Evolutionary conservation across 2,329 filamentous ascomycete species (phyloP).

Genomic region (Apiospora pterosperma): DNA sequence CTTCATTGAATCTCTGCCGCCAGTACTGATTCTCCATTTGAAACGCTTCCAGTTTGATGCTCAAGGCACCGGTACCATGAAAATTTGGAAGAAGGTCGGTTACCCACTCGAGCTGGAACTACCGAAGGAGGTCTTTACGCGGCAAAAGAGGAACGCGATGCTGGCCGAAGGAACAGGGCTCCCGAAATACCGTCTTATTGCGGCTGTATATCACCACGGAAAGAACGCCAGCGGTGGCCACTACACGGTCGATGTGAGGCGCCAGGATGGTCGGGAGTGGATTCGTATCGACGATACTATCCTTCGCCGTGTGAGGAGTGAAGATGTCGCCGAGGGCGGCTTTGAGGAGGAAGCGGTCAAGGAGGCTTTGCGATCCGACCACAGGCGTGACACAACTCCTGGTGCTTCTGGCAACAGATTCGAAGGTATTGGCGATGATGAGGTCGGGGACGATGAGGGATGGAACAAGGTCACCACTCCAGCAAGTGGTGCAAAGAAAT

Average conservation of each 20-base stretch:
- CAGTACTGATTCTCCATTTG: conserved; percentile 88
- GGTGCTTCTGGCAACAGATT: conserved; percentile 66
- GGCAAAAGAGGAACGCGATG: conserved; percentile 65
- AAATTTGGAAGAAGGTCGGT: conserved; percentile 97
- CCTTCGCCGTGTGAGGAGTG: conserved; percentile 77
- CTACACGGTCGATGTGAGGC: conserved; percentile 94
- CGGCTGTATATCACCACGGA: conserved; percentile 95
- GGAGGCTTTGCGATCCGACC: conserved; percentile 61
- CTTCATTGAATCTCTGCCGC: conserved; percentile 86
- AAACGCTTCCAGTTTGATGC: conserved; percentile 98
- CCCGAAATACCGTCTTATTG: conserved; percentile 81
- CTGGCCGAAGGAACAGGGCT: conserved; percentile 62
- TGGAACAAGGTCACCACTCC: conserved; percentile 77
- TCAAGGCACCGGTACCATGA: conserved; percentile 77
- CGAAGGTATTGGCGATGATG: conserved; percentile 64
- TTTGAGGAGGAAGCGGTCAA: conserved; percentile 71
- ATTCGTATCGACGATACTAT: conserved; percentile 92
- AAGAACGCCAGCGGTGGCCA: conserved; percentile 95
- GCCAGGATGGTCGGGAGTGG: conserved; percentile 95
- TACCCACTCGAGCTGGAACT: conserved; percentile 95
- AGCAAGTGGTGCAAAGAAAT: conserved; percentile 67
- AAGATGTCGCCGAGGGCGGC: conserved; percentile 85
- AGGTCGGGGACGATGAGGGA: conserved; percentile 62
- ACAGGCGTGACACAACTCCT: conserved; percentile 50
- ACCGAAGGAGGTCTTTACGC: conserved; percentile 82